Evolutionary conservation across 352 stramenopile species (phyloP), one percentile per base, ranked within the genome.

Genomic region (Phytophthora pinifolia): DNA sequence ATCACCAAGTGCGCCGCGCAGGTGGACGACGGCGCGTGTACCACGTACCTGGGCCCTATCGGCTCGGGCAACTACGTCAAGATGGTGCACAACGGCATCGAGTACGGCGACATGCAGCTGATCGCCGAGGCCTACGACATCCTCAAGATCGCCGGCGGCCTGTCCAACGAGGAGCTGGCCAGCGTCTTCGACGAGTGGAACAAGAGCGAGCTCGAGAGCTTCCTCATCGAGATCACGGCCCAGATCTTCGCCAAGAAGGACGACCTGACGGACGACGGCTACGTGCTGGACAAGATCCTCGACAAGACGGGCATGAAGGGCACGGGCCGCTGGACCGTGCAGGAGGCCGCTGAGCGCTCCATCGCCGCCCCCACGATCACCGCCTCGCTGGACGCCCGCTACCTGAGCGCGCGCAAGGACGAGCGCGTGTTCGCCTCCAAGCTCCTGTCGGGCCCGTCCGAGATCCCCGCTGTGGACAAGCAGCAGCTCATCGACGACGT

Each of bases 11-110:
- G 96, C 65, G 96, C 97, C 1, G 97, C 97, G 5, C 90, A 98
- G 72, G 94, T 98, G 17, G 82, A 95, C 55, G 88, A 96, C 54
- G 92, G 92, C 18, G 78, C 96, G 17, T 99, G 97, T 73, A 98
- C 96, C 17, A 98, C 94, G 41, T 99, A 99, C 77, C 74, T 98
- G 43, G 97, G 97, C 32, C 88, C 86, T 14, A 89, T 97, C 32
- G 97, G 97, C 61, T 88, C 88, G 29, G 97, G 97, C 52, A 99
- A 99, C 82, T 99, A 99, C 78, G 97, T 99, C 46, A 99, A 99
- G 84, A 99, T 99, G 97, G 96, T 99, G 54, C 97, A 99, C 89
- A 99, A 99, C 83, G 97, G 97, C 56, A 99, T 99, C 65, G 97
- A 99, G 74, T 99, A 99, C 79, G 97, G 96, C 46, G 97, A 99